Percentiles rank a stretch among this genome's conserved stretches.
Evolutionary conservation across 1,139 yeast species (phyloP).

Genomic region (Debaryomyces coudertii): DNA sequence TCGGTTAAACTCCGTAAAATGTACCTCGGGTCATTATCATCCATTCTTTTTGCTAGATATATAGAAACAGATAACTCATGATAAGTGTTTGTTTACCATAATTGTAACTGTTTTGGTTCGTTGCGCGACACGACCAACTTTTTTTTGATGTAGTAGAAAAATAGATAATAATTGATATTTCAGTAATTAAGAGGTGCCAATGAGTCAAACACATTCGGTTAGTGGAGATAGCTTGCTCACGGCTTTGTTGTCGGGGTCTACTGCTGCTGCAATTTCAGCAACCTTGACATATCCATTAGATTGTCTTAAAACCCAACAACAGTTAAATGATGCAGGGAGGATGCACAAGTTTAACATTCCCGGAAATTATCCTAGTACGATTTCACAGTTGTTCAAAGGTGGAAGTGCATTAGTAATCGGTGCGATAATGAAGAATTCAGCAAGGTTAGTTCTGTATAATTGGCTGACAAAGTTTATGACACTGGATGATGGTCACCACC

Average conservation of each 20-base stretch:
- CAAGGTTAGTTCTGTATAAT: constrained; percentile 75
- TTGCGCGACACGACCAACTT: constrained; percentile 8
- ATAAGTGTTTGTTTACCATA: constrained; percentile 6
- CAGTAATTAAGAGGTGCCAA: neutral
- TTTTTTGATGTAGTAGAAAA: neutral
- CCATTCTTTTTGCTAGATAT: constrained; percentile 1
- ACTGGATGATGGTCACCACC: constrained; percentile 38
- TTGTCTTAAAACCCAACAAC: constrained; percentile 74
- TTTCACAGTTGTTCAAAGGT: constrained; percentile 65
- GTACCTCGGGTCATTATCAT: constrained; percentile 1
- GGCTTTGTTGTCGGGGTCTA: constrained; percentile 73
- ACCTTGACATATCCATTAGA: constrained; percentile 83
- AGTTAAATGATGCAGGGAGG: constrained; percentile 52
- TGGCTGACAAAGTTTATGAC: constrained; percentile 79
- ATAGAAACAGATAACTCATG: neutral
- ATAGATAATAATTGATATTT: neutral
- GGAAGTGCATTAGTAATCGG: constrained; percentile 82
- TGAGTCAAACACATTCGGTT: constrained; percentile 5
- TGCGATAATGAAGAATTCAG: constrained; percentile 68
- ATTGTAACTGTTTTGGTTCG: neutral
- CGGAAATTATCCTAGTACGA: constrained; percentile 42
- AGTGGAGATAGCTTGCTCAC: constrained; percentile 48
- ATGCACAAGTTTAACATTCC: constrained; percentile 41
- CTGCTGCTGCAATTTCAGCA: constrained; percentile 75
- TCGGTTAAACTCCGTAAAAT: constrained; percentile 22